Evolutionary conservation across 495 filamentous ascomycete genomes (phyloP), one percentile per base, ranked within the genome.

Genomic region (Baudoinia panamericana): DNA sequence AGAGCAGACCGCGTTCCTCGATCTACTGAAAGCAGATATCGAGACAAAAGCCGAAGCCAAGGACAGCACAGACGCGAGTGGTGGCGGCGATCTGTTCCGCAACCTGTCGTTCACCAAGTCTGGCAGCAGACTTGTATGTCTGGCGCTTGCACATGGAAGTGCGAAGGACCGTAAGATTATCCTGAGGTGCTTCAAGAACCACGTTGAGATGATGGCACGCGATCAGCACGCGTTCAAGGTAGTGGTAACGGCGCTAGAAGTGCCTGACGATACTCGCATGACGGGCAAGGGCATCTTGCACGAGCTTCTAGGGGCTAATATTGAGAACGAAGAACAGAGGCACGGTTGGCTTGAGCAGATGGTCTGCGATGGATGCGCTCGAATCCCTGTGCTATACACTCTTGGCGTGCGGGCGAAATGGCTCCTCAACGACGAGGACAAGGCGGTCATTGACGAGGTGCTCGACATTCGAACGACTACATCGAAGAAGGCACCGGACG

Each of bases 31-130:
- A 64, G 78, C 80, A 26, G 88, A 95, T 44, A 41, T 55, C 24
- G 54, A 53, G 26, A 39, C 48, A 8, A 52, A 59, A 33, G 53
- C 39, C n/a, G 51, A 54, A 50, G 43, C 36, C 13, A 36, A 41
- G 16, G 42, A 37, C 26, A 22, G 24, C 21, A 39, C 19, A 4
- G 35, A 45, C 16, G 35, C 28, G 1, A 13, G 25, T 26, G 85
- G 88, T 53, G 80, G 81, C 39, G 80, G 82, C 30, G 84, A 93
- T 57, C 61, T 93, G 36, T 71, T 87, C 29, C 87, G 92, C 66
- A 94, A 94, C 54, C 70, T 99, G 60, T 87, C 86, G 16, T 99
- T 96, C 67, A 95, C 92, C 18, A 80, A 76, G 49, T 81, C 84
- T 2, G 92, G 92, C 10, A 73, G 86, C 21, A 71, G 80, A 20